phyloP scores from a whole-genome alignment of 495 filamentous ascomycete genomes.

The Hyphodiscus hymeniophilus region DNA sequence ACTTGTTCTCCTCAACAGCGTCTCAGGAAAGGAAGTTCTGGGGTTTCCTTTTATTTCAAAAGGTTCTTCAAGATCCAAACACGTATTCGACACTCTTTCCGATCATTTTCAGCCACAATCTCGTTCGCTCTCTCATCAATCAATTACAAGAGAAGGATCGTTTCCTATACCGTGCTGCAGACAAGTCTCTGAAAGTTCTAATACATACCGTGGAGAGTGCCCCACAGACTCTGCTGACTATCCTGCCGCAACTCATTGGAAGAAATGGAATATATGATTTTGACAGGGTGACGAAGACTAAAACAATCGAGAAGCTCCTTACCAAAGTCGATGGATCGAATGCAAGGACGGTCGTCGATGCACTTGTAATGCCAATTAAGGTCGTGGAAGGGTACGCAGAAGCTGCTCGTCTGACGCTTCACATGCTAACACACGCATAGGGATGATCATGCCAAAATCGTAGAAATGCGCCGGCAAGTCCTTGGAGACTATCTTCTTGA shows the following conservation, averaged over 20 bases:
- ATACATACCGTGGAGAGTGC: constrained; percentile 56
- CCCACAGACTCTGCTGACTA: constrained; percentile 46
- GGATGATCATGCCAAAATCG: constrained; percentile 21
- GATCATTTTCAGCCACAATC: constrained; percentile 68
- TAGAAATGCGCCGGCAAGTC: constrained; percentile 38
- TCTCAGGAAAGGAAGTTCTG: constrained; percentile 85
- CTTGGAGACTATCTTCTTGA: constrained; percentile 47
- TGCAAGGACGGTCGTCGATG: constrained; percentile 35
- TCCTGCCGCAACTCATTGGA: constrained; percentile 58
- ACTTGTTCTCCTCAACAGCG: constrained; percentile 68
- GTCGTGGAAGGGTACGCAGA: constrained; percentile 24
- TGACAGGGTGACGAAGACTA: constrained; percentile 80
- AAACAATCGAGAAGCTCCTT: constrained; percentile 74
- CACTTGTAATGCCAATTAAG: constrained; percentile 30
- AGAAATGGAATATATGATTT: constrained; percentile 68
- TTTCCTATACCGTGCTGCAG: constrained; percentile 73
- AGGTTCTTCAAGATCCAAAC: constrained; percentile 48
- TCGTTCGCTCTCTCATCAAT: constrained; percentile 77
- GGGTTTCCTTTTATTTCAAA: constrained; percentile 79
- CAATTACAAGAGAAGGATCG: constrained; percentile 77
- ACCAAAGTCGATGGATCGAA: constrained; percentile 47
- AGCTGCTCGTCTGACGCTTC: background rate
- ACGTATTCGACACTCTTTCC: constrained; percentile 30
- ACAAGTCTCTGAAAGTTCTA: constrained; percentile 61
- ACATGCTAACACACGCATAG: constrained; percentile 2